Base-by-base conservation (phyloP, 2,329 filamentous ascomycete species). In the Curvularia hawaiiensis region DNA sequence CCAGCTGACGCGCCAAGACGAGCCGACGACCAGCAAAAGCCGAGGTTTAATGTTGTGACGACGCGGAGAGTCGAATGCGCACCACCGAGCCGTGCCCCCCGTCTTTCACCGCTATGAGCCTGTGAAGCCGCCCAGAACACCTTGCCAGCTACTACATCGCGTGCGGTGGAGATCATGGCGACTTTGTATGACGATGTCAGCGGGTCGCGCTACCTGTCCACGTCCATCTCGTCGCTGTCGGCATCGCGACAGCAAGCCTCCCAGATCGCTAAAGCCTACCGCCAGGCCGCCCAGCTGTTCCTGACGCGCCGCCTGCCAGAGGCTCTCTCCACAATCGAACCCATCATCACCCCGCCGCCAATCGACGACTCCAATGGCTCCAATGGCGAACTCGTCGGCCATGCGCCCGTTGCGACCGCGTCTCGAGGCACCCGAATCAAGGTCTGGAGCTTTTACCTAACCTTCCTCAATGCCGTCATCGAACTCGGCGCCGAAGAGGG, bases 391-490 rank as follows among this genome's bases (percentile, higher is more conserved):
- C 60, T 68, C 10, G 60, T 63, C 14, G 65, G 66, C 59, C 66
- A 85, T 28, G 89, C 92, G 28, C 91, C 92, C 4, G 87, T 97
- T 52, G 89, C 91, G 52, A 86, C 84, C 62, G 92, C 92, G 52
- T 93, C 90, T 41, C 87, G 90, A 64, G 90, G 88, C 31, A 95
- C 91, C 56, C 84, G 93, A 64, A 90, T 97, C 76, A 99, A 98
- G 78, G 90, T 98, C 62, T 99, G 95, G 95, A 97, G 92, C 76
- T 84, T 99, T 69, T 99, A 98, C 75, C 84, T 98, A 64, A 97
- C 93, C 18, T 89, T 97, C 50, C 82, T 98, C 61, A 97, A 97
- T 79, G 90, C 92, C 39, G 90, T 97, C 62, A 82, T 96, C 35
- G 94, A 98, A 71, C 82, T 98, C 72, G 92, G 92, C 54, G 83